A percentile compares a stretch with the other conserved stretches of the same genome.
phyloP scores from a whole-genome alignment of 352 stramenopile genomes.

The Plasmopara viticola region DNA sequence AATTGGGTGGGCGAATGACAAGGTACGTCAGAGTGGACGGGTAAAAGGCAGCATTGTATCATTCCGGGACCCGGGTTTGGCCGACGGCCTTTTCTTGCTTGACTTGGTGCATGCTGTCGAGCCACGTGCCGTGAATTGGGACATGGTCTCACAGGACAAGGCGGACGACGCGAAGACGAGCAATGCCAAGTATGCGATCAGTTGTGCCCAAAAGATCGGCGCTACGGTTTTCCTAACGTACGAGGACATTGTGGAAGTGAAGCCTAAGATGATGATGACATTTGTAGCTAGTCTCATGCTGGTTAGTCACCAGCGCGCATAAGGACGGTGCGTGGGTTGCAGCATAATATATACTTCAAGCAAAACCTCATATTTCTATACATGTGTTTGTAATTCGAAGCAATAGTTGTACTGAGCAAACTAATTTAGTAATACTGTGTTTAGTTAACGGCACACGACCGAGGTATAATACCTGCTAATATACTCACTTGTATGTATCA shows the following conservation, averaged over 20 bases:
- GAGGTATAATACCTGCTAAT: too few species aligned
- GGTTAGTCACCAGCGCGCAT: constrained; percentile 54
- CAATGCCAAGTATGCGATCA: constrained; percentile 92
- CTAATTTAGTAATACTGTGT: too few species aligned
- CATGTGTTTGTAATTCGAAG: too few species aligned
- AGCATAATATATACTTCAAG: too few species aligned
- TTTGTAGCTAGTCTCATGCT: constrained; percentile 84
- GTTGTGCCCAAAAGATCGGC: constrained; percentile 89
- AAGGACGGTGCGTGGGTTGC: background rate
- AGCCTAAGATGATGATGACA: constrained; percentile 91
- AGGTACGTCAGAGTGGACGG: constrained; percentile 71
- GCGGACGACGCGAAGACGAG: constrained; percentile 79
- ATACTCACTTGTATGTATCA: too few species aligned
- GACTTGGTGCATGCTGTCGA: constrained; percentile 85
- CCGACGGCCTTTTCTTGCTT: constrained; percentile 79
- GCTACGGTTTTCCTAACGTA: constrained; percentile 89
- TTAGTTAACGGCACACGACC: too few species aligned
- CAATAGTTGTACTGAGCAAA: too few species aligned
- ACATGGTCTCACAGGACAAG: constrained; percentile 58
- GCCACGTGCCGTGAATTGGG: constrained; percentile 86
- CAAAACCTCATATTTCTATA: too few species aligned
- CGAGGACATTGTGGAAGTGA: constrained; percentile 92
- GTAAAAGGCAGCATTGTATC: constrained; percentile 66
- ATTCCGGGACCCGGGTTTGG: constrained; percentile 79
- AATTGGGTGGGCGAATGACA: constrained; percentile 77